A percentile compares a stretch with the other conserved stretches of the same genome.
Conservation (phyloP, 1,284 basidiomycete genomes). For the Apiotrichum porosum region DNA sequence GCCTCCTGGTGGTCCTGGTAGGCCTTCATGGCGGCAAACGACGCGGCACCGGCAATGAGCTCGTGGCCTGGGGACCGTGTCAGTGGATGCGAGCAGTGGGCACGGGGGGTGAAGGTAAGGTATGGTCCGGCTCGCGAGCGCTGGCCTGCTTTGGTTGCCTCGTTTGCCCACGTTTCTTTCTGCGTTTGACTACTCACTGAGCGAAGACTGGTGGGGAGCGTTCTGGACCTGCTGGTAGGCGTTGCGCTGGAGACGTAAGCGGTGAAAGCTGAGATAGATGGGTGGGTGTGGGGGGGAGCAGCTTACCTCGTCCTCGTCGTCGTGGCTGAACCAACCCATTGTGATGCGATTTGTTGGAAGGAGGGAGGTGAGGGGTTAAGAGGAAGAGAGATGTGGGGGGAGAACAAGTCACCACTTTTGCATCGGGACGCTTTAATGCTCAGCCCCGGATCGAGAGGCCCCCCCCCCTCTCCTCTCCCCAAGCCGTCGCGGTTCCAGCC, state of each 20-base stretch:
- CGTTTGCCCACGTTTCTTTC: too few species aligned
- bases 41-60: constrained; percentile 23
- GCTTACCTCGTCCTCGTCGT: constrained; percentile 22
- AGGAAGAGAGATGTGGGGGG: neutral
- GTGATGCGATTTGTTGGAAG: neutral
- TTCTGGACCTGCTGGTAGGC: constrained; percentile 21
- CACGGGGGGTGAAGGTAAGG: neutral
- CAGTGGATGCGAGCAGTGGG: neutral
- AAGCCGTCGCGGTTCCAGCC: too few species aligned
- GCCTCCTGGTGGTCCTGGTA: constrained; percentile 30
- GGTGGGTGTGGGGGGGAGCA: neutral
- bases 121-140: too few species aligned
- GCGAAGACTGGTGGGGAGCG: constrained; percentile 7
- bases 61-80: constrained; percentile 3
- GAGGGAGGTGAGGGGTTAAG: neutral
- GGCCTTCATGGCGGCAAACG: constrained; percentile 29
- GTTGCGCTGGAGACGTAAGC: constrained; percentile 15
- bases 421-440: too few species aligned
- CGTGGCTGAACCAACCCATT: constrained; percentile 27
- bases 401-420: too few species aligned
- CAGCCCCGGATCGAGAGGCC: too few species aligned
- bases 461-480: too few species aligned
- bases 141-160: too few species aligned
- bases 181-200: constrained; percentile 16
- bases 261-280: neutral